Percentiles rank a stretch among this genome's conserved stretches.
These are phyloP conservation scores for Suhomyces kilbournensis DNA, from an alignment of 805 yeast genomes.

Conservation along the genomic window DNA sequence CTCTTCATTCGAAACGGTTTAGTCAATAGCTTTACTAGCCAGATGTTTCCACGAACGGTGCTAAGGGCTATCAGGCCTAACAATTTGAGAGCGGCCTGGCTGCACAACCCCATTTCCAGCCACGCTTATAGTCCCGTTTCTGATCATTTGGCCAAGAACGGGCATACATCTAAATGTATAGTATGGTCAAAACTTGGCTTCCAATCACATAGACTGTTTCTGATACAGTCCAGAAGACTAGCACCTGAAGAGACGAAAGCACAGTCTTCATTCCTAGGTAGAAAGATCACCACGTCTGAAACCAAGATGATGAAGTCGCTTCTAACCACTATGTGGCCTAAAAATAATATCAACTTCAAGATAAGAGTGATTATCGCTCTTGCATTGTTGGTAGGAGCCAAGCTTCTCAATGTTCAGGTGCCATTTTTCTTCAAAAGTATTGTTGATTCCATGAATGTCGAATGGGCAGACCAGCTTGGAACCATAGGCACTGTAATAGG, in stretches of 20 bases:
- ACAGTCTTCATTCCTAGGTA: constrained; percentile 20
- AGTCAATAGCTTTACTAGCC: not conserved
- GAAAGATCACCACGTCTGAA: constrained; percentile 37
- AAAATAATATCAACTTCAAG: constrained; percentile 61
- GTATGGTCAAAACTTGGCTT: not conserved
- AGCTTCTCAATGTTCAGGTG: constrained; percentile 88
- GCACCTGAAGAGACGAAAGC: not conserved
- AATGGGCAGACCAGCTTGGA: constrained; percentile 66
- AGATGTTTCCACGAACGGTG: not conserved
- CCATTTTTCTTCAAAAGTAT: constrained; percentile 88
- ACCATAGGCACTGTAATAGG: constrained; percentile 66
- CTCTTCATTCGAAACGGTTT: not conserved
- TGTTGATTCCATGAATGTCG: constrained; percentile 89
- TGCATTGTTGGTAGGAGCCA: constrained; percentile 70
- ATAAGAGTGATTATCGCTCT: constrained; percentile 76
- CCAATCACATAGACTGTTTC: not conserved
- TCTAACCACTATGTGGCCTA: constrained; percentile 78
- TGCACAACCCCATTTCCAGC: not conserved
- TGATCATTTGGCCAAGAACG: not conserved
- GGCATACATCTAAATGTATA: not conserved
- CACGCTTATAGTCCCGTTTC: not conserved
- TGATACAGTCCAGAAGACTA: not conserved
- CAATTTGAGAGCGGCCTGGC: not conserved
- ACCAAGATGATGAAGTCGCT: constrained; percentile 60
- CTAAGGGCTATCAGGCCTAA: not conserved